Evolutionary conservation across 495 filamentous ascomycete species (phyloP), one percentile per base, ranked within the genome.

Genomic region (Penicillium daleae): DNA sequence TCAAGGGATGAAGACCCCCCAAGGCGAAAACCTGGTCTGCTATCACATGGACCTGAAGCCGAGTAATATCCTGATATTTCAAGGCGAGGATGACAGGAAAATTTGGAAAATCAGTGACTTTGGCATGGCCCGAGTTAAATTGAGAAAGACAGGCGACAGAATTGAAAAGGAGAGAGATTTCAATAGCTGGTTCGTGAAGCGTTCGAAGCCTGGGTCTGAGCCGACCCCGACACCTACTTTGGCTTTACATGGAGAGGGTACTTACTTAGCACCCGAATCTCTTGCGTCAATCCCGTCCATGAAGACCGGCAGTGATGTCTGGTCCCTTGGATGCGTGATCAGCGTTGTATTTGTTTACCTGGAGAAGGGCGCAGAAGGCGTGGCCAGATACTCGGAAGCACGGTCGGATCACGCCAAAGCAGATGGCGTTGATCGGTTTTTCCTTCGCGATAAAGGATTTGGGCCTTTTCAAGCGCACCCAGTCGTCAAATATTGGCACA

Each of bases 21-120:
- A 42, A 42, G 39, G 39, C n/a, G 39, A 42, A 21, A n/a, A 21
- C n/a, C n/a, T 42, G 17, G 39, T 42, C 39, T 42, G 39, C 21
- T 42, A 42, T 42, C 39, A 42, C 12, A 42, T 42, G 39, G 39
- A 42, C n/a, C 39, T 42, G n/a, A 42, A 42, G 39, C 39, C 39
- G n/a, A 42, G 39, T n/a, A 42, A 42, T 9, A 21, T 42, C 39
- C 39, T 42, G 17, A 42, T 42, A 42, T 42, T 21, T 8, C 17
- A 42, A 8, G 39, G 39, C 6, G n/a, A 42, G 1, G 39, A 42
- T 1, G 39, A 21, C 39, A 42, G n/a, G n/a, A 42, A 42, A 6
- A 19, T 42, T 21, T 42, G 39, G 39, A 42, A 42, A n/a, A 42
- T 42, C 19, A 42, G 39, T 42, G 39, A 42, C 6, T 42, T 42